phyloP scores from a whole-genome alignment of 441 rosid species.

The Adansonia grandidieri region DNA sequence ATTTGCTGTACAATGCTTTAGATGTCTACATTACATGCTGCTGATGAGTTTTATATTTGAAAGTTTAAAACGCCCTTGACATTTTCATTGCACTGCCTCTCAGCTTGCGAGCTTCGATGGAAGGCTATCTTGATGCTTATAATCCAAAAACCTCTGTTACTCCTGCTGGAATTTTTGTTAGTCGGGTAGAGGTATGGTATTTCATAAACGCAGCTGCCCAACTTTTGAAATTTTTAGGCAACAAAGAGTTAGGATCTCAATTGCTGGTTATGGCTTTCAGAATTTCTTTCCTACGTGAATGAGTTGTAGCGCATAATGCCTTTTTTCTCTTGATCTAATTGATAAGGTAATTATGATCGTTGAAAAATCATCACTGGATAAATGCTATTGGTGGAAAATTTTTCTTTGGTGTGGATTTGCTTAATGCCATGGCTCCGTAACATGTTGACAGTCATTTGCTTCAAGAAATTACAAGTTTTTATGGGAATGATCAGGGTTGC shows the following conservation, averaged over 20 bases:
- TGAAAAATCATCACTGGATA: background rate
- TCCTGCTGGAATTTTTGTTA: slow-evolving; percentile 89
- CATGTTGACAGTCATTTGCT: slow-evolving; percentile 15
- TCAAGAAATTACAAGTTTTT: background rate
- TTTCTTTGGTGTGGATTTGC: background rate
- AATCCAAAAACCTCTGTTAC: slow-evolving; percentile 66
- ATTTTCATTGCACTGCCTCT: slow-evolving; percentile 29
- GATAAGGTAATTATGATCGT: slow-evolving; percentile 9
- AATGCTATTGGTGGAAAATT: background rate
- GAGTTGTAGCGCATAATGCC: slow-evolving; percentile 1
- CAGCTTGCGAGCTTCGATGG: slow-evolving; percentile 96
- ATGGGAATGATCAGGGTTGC: slow-evolving; percentile 1
- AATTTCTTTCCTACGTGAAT: background rate
- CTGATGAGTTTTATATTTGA: background rate
- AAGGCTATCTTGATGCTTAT: slow-evolving; percentile 93
- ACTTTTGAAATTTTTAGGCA: background rate
- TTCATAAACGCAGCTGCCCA: slow-evolving; percentile 28
- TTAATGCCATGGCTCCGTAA: slow-evolving; percentile 15
- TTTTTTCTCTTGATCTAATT: background rate
- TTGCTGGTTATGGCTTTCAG: background rate
- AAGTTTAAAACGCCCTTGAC: background rate
- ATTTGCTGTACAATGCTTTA: background rate
- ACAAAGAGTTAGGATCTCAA: slow-evolving; percentile 11
- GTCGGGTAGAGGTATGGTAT: slow-evolving; percentile 73
- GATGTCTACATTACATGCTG: background rate